Conservation (phyloP, 106 monocot genomes). For the Agapanthus africanus region DNA sequence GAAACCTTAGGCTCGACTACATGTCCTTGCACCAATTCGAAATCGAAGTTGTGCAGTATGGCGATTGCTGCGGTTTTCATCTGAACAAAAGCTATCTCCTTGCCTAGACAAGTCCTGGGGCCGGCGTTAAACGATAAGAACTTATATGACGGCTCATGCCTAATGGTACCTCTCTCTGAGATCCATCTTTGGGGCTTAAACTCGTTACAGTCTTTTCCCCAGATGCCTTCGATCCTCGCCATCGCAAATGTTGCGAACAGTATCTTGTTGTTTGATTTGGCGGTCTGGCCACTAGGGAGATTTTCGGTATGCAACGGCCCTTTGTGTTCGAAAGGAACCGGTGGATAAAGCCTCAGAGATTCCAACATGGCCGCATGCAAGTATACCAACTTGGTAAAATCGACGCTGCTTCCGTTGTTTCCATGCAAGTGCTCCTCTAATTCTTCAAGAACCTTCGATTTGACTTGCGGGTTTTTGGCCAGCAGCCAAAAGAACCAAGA, state of each 20-base stretch:
- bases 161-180: conserved; percentile 23
- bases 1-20: conserved; percentile 45
- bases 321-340: conserved; percentile 57
- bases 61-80: conserved; percentile 39
- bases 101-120: conserved; percentile 74
- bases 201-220: conserved; percentile 72
- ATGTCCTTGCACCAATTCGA: conserved; percentile 29
- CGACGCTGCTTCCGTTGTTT: too few relatives aligned
- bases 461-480: conserved; percentile 19
- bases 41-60: conserved; percentile 33
- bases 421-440: conserved; percentile 7
- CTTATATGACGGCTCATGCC: conserved; percentile 63
- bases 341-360: conserved; percentile 48
- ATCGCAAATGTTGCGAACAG: conserved; percentile 32
- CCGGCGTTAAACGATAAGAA: conserved; percentile 70
- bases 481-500: conserved; percentile 68
- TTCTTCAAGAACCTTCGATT: conserved; percentile 45
- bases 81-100: conserved; percentile 44
- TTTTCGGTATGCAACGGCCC: conserved; percentile 15
- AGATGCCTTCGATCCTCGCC: conserved; percentile 51
- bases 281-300: conserved; percentile 44
- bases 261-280: conserved; percentile 15
- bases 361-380: conserved; percentile 61
- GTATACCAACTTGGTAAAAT: conserved; percentile 27
- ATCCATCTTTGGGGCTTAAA: conserved; percentile 72